Base-by-base conservation (phyloP, 2,329 filamentous ascomycete species). In the Beauveria rudraprayagi region DNA sequence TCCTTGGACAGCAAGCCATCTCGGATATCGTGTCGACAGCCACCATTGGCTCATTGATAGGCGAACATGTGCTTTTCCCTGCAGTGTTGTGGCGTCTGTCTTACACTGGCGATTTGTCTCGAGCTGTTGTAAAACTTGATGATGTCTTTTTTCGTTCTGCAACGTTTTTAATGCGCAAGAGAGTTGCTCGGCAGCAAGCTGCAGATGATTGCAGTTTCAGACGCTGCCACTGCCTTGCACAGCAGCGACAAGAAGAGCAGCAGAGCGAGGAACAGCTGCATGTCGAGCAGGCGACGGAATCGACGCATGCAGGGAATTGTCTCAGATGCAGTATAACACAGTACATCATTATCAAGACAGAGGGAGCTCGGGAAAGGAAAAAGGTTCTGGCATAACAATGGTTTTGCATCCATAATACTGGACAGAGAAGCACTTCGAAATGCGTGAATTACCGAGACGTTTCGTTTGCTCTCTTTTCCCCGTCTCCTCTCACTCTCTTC, bases 271-370 rank as follows among this genome's bases (percentile, higher is more conserved):
- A 60, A 26, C 28, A 54, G 57, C 47, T 60, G 48, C 56, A 60
- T 60, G 40, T 26, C 24, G 6, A 19, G 30, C 17, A 17, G 30
- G 47, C 26, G n/a, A 24, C n/a, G 28, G 22, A 37, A 60, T 30
- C 57, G 50, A 47, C 40, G 28, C 57, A 26, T 54, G 57, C 57
- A 60, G 54, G 50, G 53, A 54, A 28, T 19, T 60, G 57, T 60
- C 48, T 60, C 57, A 60, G 48, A 43, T 40, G 51, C 57, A 8
- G 47, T 30, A 57, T 16, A 28, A 53, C n/a, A 57, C 17, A 22
- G 30, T 19, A 26, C 26, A 48, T 26, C 17, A 34, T 19, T 30
- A 11, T 17, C 7, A 46, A 5, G 54, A 28, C 11, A 30, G 24
- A 55, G 19, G 40, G 6, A 54, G n/a, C 16, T 7, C 19, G 17